Base-by-base conservation (phyloP, 2,329 filamentous ascomycete genomes). In the Aureobasidium melanogenum region DNA sequence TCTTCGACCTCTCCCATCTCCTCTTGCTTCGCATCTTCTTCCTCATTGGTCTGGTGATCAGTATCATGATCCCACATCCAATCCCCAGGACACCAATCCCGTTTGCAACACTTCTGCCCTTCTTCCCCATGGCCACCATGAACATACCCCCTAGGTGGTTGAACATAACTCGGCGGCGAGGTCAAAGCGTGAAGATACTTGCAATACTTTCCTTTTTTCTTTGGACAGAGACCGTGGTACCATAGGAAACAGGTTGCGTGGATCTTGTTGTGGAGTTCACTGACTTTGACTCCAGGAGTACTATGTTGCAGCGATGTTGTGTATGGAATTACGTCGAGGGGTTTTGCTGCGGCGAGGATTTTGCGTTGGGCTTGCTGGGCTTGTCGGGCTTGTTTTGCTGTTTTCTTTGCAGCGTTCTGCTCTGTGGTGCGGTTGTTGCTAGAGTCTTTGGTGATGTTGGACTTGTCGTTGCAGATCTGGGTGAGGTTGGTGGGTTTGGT, bases 1-100 rank as follows among this genome's bases (percentile, higher is more conserved):
- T 30, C 32, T 2, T n/a, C n/a, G n/a, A n/a, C n/a, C n/a, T n/a
- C n/a, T n/a, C n/a, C n/a, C n/a, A n/a, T n/a, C n/a, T n/a, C n/a
- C n/a, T n/a, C n/a, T n/a, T n/a, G n/a, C n/a, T n/a, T n/a, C n/a
- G n/a, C n/a, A n/a, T n/a, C n/a, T n/a, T n/a, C n/a, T 10, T 19
- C 36, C 3, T 52, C 38, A 0, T 26, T 10, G 3, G n/a, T 17
- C 4, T 36, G 28, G 8, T 26, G 17, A 1, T 17, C 36, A 12
- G 19, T 19, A 7, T n/a, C 36, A 44, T 55, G 38, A 8, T 43
- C 52, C 52, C 52, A 56, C 38, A 55, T 38, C 44, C 34, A 50
- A 63, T 68, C 64, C 12, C 66, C 63, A 22, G 64, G 66, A 54
- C 65, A 67, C 66, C 66, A 68, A n/a, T 63, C 56, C 34, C 61